These are phyloP conservation scores for Sonneratia caseolaris DNA, from an alignment of 345 rosid species.

Conservation along the genomic window DNA sequence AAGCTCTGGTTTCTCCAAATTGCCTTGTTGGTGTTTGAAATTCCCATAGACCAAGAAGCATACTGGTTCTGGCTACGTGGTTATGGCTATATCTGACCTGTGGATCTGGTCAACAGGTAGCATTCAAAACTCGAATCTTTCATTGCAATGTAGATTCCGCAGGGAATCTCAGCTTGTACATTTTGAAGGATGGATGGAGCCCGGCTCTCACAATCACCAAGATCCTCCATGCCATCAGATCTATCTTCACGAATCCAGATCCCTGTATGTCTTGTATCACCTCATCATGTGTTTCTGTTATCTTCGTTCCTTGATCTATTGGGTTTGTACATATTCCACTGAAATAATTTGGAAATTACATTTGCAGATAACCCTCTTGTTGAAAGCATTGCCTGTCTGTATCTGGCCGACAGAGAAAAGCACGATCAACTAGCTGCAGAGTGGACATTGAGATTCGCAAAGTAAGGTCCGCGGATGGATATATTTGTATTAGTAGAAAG, in stretches of 20 bases:
- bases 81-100: slow-evolving; percentile 10
- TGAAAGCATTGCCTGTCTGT: slow-evolving; percentile 61
- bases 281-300: background rate
- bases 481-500: background rate
- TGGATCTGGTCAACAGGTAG: slow-evolving; percentile 39
- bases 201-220: slow-evolving; percentile 82
- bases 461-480: slow-evolving; percentile 15
- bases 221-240: slow-evolving; percentile 67
- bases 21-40: too few relatives aligned
- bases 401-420: slow-evolving; percentile 61
- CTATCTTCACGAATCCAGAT: slow-evolving; percentile 67
- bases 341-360: background rate
- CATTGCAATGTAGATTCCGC: slow-evolving; percentile 80
- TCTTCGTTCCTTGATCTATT: background rate
- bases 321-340: background rate
- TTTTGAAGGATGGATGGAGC: slow-evolving; percentile 80
- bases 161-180: slow-evolving; percentile 63
- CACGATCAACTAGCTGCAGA: slow-evolving; percentile 72
- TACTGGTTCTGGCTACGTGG: background rate
- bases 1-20: too few relatives aligned
- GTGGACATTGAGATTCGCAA: slow-evolving; percentile 90
- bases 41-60: too few relatives aligned
- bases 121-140: slow-evolving; percentile 77
- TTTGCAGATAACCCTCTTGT: slow-evolving; percentile 52
- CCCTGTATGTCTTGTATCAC: slow-evolving; percentile 33